phyloP scores from a whole-genome alignment of 2,329 filamentous ascomycete species.

The Massarina eburnea region DNA sequence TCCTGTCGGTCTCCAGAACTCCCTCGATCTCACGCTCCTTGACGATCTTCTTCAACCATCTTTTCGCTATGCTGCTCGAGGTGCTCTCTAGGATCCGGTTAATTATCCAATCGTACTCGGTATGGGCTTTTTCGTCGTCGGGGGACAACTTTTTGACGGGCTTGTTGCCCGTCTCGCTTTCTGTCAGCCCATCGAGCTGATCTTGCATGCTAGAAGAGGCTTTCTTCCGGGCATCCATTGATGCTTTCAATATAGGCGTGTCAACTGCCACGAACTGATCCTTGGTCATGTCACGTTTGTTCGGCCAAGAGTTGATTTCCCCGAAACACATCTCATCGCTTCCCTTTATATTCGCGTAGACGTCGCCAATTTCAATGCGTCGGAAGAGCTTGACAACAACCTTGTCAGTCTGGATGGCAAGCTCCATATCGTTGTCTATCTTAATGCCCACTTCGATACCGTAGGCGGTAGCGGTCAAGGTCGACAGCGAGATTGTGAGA shows the following conservation, averaged over 20 bases:
- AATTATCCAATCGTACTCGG: slow-evolving; percentile 47
- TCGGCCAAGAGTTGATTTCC: slow-evolving; percentile 31
- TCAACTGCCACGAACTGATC: slow-evolving; percentile 47
- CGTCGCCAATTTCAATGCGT: slow-evolving; percentile 54
- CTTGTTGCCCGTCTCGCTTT: slow-evolving; percentile 40
- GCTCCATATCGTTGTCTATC: slow-evolving; percentile 55
- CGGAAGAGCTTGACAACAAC: slow-evolving; percentile 53
- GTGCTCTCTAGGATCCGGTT: slow-evolving; percentile 34
- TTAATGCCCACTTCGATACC: slow-evolving; percentile 58
- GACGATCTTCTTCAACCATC: slow-evolving; percentile 24
- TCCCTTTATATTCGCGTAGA: slow-evolving; percentile 58
- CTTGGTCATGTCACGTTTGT: slow-evolving; percentile 39
- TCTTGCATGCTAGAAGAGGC: slow-evolving; percentile 21
- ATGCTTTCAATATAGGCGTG: slow-evolving; percentile 51
- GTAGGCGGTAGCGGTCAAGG: slow-evolving; percentile 53
- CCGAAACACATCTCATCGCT: slow-evolving; percentile 57
- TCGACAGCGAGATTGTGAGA: slow-evolving; percentile 54
- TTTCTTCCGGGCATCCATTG: slow-evolving; percentile 23
- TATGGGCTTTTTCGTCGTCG: slow-evolving; percentile 48
- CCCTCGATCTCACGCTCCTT: slow-evolving; percentile 29
- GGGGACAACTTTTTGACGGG: slow-evolving; percentile 48
- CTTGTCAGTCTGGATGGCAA: slow-evolving; percentile 54
- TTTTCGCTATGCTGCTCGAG: slow-evolving; percentile 29
- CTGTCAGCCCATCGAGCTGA: slow-evolving; percentile 16
- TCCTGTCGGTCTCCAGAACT: slow-evolving; percentile 42